Base-by-base conservation (phyloP, 306 rosid genomes). In the Cajanus cajan region DNA sequence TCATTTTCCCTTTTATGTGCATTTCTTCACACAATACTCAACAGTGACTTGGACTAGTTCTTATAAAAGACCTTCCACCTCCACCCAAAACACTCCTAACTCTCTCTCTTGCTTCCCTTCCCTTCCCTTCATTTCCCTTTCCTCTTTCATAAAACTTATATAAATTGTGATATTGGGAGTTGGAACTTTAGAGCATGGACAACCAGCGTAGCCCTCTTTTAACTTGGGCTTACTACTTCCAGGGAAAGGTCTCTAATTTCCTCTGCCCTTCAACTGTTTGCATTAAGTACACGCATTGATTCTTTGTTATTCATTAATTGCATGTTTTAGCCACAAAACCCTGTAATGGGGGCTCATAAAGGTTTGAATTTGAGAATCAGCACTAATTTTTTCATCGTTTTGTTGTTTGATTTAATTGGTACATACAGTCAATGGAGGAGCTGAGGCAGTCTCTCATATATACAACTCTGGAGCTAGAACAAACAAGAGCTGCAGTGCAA, bases 341-440 rank as follows among this genome's bases (percentile, higher is more conserved):
- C 63, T 41, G 67, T 59, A 81, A 77, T 79, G 81, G 41, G 82
- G 82, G 47, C 13, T 78, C 12, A 16, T 65, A 11, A n/a, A 25
- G 24, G 68, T 41, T 77, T 77, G 33, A 73, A 83, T 58, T 73
- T 78, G 79, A 54, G 78, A 4, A 39, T 78, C 77, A 54, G 78
- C 5, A 39, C 71, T 76, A 11, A 84, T 50, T 84, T 1, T 67
- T 67, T 84, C 13, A 2, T 55, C 51, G 6, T 18, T 68, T 4
- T 40, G n/a, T 76, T 59, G 64, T 22, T 22, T 10, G 5, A 34
- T 54, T 39, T 83, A 22, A 21, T 59, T 59, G 67, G 22, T 83
- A 24, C 93, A 95, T 83, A 24, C 93, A 95, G 96, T 83, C 84
- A 66, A 85, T 88, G 89, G 99, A 96, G 68, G 99, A 96, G 65